A percentile compares a stretch with the other conserved stretches of the same genome.
Conservation (phyloP, 306 rosid species). For the Trifolium subterraneum region DNA sequence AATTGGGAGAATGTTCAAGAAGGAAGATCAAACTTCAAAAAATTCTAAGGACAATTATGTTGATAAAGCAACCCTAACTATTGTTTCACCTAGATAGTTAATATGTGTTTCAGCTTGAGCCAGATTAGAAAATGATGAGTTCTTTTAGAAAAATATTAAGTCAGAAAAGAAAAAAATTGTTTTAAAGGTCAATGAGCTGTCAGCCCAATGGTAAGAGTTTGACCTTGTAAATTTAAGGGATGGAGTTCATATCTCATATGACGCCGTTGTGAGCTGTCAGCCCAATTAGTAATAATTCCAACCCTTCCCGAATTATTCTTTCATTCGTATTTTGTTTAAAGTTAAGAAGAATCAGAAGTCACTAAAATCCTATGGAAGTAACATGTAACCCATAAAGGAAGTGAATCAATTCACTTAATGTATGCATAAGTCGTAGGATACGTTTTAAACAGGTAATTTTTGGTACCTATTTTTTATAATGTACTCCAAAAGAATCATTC, state of each 20-base stretch:
- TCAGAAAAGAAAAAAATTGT: background rate
- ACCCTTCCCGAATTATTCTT: too few relatives aligned
- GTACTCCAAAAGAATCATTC: background rate
- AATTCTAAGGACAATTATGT: conserved; percentile 32
- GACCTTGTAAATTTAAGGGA: too few relatives aligned
- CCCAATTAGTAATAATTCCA: too few relatives aligned
- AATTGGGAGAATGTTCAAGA: background rate
- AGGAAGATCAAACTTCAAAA: conserved; percentile 22
- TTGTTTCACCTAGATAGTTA: background rate
- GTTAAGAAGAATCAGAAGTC: background rate
- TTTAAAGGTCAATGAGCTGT: too few relatives aligned
- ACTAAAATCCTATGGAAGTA: background rate
- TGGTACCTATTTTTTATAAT: too few relatives aligned
- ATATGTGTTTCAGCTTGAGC: background rate
- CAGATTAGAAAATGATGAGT: background rate
- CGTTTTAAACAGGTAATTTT: too few relatives aligned
- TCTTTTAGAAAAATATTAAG: background rate
- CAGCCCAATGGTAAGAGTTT: too few relatives aligned
- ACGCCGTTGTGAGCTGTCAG: too few relatives aligned
- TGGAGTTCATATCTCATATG: too few relatives aligned
- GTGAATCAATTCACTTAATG: too few relatives aligned
- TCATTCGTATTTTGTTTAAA: background rate
- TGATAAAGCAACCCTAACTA: conserved; percentile 19
- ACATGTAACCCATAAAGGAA: background rate
- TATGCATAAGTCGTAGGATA: too few relatives aligned